phyloP scores from a whole-genome alignment of 2,329 filamentous ascomycete species.

The Diaporthe destruens region DNA sequence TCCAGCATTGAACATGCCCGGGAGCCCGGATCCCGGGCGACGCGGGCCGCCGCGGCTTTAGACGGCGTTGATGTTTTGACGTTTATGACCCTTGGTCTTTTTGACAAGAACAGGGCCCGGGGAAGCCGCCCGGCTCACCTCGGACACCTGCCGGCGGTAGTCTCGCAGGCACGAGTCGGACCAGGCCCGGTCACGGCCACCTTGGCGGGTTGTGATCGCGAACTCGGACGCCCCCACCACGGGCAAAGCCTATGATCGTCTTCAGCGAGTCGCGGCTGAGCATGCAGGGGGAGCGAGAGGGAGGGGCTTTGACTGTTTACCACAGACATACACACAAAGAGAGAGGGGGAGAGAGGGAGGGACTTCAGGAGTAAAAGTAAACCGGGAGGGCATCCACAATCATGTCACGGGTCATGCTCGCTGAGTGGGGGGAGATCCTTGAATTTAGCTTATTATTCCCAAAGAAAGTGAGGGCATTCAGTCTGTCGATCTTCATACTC shows the following conservation, averaged over 20 bases:
- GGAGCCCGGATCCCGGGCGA: neutral
- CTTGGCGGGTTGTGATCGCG: slow-evolving; percentile 20
- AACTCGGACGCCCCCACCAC: neutral
- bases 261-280: neutral
- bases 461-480: slow-evolving; percentile 26
- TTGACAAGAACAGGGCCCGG: neutral
- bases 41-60: slow-evolving; percentile 15
- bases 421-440: neutral
- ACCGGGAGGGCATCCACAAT: neutral
- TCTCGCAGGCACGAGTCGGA: slow-evolving; percentile 13
- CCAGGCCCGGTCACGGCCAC: neutral
- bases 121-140: neutral
- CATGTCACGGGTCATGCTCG: neutral
- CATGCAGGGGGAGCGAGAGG: neutral
- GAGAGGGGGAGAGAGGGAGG: neutral
- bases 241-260: slow-evolving; percentile 7
- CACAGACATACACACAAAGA: neutral
- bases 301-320: neutral
- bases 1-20: neutral
- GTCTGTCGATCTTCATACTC: neutral
- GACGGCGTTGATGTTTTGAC: slow-evolving; percentile 20
- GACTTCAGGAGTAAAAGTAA: neutral
- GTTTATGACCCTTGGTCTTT: neutral
- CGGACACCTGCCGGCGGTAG: slow-evolving; percentile 7
- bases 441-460: slow-evolving; percentile 15